Evolutionary conservation across 2,329 filamentous ascomycete species (phyloP), one percentile per base, ranked within the genome.

Genomic region (Arthrobotrys megalospora): DNA sequence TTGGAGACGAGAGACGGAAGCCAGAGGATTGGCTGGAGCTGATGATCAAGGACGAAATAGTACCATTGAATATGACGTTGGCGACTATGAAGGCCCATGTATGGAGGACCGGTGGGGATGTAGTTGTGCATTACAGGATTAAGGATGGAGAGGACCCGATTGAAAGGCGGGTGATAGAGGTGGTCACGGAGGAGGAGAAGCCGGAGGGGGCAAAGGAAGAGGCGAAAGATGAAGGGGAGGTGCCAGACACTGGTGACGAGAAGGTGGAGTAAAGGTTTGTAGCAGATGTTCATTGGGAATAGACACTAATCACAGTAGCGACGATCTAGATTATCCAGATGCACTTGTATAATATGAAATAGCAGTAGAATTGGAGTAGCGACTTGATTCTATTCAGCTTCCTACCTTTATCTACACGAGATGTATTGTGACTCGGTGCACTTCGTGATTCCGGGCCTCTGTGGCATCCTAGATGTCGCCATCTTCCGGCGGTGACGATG

Each of bases 21-120:
- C 93, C 95, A 0, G 95, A 98, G 83, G 93, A 98, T 83, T 97
- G 97, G 85, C 86, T 99, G 36, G 96, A 99, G 83, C 86, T 99
- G 62, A 97, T 97, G 84, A 98, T 96, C 85, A 94, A 97, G 83
- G 92, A 94, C 68, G 92, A 94, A 88, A 84, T 92, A 75, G 87
- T 98, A 28, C 89, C 92, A 1, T 90, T 91, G 6, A 92, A 91
- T 36, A 97, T 97, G 91, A 98, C 92, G 41, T 89, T 99, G n/a
- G 93, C 94, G 3, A 97, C 94, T 0, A 90, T 99, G 50, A 91
- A 95, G 36, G 91, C 94, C 1, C 94, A 97, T 83, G 88, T 98
- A 67, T 99, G 96, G 96, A 93, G 96, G 82, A 93, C 93, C 50
- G 93, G 93, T n/a, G 94, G 92, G 82, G 96, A 99, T 85, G 92